These are phyloP conservation scores for Tritrichomonas foetus DNA, from an alignment of 208 protist genomes.

Conservation along the genomic window DNA sequence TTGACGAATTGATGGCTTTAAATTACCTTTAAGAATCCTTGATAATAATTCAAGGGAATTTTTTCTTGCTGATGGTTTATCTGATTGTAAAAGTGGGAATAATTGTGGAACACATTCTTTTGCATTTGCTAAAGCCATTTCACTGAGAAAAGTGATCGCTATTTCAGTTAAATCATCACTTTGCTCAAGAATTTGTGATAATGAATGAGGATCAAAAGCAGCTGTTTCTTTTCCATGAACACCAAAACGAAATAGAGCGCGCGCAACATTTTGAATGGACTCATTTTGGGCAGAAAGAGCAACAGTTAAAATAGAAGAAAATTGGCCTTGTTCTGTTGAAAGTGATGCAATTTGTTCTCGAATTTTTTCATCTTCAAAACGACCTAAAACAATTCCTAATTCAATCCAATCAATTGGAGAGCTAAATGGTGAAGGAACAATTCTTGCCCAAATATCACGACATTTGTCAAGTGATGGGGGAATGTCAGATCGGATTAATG, in stretches of 20 bases:
- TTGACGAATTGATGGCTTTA: background rate
- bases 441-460: background rate
- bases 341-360: background rate
- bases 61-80: background rate
- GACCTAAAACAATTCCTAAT: background rate
- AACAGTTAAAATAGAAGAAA: constrained; percentile 3
- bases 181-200: constrained; percentile 4
- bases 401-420: background rate
- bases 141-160: background rate
- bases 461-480: background rate
- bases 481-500: background rate
- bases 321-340: background rate
- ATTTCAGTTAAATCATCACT: constrained; percentile 20
- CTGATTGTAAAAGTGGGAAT: constrained; percentile 1
- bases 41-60: background rate
- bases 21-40: background rate
- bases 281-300: background rate
- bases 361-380: background rate
- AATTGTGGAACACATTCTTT: background rate
- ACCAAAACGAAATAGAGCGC: background rate
- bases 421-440: background rate
- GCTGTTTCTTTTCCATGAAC: constrained; percentile 22
- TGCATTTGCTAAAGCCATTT: constrained; percentile 26
- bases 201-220: background rate
- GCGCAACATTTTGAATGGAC: background rate